These are phyloP conservation scores for Dactylellina cionopaga DNA, from an alignment of 2,329 filamentous ascomycete species.

Conservation along the genomic window DNA sequence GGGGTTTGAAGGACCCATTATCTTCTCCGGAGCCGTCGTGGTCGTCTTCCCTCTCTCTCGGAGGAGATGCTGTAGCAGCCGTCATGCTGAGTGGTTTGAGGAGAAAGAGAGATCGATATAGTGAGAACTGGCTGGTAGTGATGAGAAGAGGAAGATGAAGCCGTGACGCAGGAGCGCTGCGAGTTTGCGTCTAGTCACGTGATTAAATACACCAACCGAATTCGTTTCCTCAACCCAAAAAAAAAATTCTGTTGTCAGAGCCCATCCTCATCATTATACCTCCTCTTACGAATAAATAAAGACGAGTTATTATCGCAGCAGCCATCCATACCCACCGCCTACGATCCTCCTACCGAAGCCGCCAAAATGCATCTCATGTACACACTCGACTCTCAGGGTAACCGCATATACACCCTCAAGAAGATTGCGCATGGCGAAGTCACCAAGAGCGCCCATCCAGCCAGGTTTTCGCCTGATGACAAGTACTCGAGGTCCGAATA, in stretches of 20 bases:
- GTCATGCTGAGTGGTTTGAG: conserved; percentile 19
- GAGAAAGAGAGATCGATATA: background rate
- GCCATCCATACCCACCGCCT: background rate
- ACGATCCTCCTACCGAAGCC: background rate
- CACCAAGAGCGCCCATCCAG: conserved; percentile 95
- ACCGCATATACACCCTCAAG: conserved; percentile 93
- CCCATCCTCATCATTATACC: background rate
- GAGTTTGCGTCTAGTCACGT: conserved; percentile 10
- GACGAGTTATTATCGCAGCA: background rate
- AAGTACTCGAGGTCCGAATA: conserved; percentile 81
- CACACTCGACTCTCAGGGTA: conserved; percentile 82
- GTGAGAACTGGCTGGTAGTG: background rate
- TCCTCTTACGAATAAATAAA: too few species aligned
- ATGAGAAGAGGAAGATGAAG: background rate
- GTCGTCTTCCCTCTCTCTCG: background rate
- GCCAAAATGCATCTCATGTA: conserved; percentile 80
- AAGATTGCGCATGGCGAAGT: conserved; percentile 84
- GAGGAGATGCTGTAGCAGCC: background rate
- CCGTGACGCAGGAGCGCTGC: background rate
- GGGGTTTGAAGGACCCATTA: conserved; percentile 23
- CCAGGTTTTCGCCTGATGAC: conserved; percentile 96
- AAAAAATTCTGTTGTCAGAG: background rate
- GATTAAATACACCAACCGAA: background rate
- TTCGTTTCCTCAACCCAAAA: background rate
- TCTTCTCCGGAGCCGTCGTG: background rate